Evolutionary conservation across 306 rosid species (phyloP).

Genomic region (Cucurbita argyrosperma): DNA sequence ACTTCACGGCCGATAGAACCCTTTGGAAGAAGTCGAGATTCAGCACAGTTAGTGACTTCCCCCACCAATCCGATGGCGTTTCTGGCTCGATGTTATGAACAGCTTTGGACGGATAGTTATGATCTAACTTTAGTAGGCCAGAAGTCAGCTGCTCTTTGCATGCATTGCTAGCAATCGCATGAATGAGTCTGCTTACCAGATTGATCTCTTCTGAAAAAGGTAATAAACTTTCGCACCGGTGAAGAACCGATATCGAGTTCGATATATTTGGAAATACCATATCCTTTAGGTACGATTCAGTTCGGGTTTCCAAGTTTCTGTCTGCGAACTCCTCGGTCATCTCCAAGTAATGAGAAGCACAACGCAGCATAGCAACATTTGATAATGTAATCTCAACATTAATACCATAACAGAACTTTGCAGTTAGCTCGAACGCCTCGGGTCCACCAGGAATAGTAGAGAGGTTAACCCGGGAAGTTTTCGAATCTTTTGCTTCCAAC

Average conservation of each 20-base stretch:
- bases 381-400: conserved; percentile 55
- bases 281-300: conserved; percentile 60
- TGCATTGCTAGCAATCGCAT: conserved; percentile 70
- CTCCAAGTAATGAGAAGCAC: conserved; percentile 58
- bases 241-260: conserved; percentile 74
- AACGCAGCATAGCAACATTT: conserved; percentile 67
- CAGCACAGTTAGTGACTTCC: conserved; percentile 53
- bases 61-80: conserved; percentile 98
- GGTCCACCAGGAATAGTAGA: conserved; percentile 68
- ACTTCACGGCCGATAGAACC: conserved; percentile 59
- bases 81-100: conserved; percentile 47
- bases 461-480: conserved; percentile 42
- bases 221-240: conserved; percentile 59
- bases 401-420: conserved; percentile 81
- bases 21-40: conserved; percentile 70
- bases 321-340: conserved; percentile 87
- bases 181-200: conserved; percentile 61
- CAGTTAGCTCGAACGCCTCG: conserved; percentile 82
- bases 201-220: conserved; percentile 69
- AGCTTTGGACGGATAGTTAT: conserved; percentile 46
- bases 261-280: conserved; percentile 51
- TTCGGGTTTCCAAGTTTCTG: conserved; percentile 48
- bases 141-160: conserved; percentile 91
- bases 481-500: conserved; percentile 77
- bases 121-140: conserved; percentile 72